phyloP scores from a whole-genome alignment of 306 rosid species.

The Cotoneaster glaucophyllus region DNA sequence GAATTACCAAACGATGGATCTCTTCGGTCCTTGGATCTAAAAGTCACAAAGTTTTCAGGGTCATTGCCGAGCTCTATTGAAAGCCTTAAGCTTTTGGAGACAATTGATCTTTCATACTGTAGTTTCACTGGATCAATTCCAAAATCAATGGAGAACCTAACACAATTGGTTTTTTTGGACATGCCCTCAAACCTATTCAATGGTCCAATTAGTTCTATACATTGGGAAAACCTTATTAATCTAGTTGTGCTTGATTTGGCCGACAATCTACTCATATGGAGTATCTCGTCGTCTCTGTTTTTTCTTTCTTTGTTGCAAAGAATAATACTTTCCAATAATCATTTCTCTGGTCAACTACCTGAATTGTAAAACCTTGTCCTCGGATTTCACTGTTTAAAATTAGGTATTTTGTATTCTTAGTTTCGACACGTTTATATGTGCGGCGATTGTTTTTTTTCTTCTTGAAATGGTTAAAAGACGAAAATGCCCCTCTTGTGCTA shows the following conservation, averaged over 20 bases:
- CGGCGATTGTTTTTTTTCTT: too few relatives aligned
- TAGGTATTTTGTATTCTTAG: too few relatives aligned
- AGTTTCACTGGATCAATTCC: conserved; percentile 11
- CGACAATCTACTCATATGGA: conserved; percentile 13
- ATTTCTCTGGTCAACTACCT: not conserved
- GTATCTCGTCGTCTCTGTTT: conserved; percentile 5
- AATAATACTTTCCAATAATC: not conserved
- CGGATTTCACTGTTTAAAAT: too few relatives aligned
- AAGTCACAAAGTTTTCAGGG: too few relatives aligned
- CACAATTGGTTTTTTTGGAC: conserved; percentile 5
- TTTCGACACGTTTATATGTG: too few relatives aligned
- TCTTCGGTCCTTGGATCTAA: too few relatives aligned
- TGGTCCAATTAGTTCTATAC: conserved; percentile 8
- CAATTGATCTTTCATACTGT: not conserved
- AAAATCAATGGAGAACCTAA: not conserved
- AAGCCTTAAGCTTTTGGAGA: not conserved
- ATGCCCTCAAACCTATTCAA: conserved; percentile 2
- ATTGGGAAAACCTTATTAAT: conserved; percentile 7
- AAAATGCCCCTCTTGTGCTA: too few relatives aligned
- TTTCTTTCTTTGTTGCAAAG: not conserved
- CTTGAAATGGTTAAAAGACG: too few relatives aligned
- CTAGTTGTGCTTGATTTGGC: not conserved
- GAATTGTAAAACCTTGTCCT: not conserved
- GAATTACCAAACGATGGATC: too few relatives aligned
- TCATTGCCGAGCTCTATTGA: too few relatives aligned